Evolutionary conservation across 768 basidiomycete species (phyloP).

Genomic region (Tylopilus felleus): DNA sequence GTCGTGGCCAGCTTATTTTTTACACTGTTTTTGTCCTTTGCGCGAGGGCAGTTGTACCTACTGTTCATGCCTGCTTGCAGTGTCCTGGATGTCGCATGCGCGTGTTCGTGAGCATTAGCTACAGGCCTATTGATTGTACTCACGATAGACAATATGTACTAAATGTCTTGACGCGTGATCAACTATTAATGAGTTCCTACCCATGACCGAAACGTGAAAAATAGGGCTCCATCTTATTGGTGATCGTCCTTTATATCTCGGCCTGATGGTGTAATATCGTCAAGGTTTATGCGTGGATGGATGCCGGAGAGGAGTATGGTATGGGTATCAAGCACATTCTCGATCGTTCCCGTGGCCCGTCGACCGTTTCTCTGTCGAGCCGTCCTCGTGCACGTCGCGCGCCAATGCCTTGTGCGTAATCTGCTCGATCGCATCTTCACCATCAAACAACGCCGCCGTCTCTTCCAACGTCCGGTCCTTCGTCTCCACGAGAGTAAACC

Average conservation of each 20-base stretch:
- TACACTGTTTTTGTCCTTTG: too few relatives aligned
- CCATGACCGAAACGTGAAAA: too few relatives aligned
- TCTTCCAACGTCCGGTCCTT: constrained; percentile 59
- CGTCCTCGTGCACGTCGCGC: neutral
- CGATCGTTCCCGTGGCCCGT: neutral
- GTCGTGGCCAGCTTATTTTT: too few relatives aligned
- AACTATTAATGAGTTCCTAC: too few relatives aligned
- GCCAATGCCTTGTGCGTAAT: constrained; percentile 14
- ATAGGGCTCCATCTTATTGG: too few relatives aligned
- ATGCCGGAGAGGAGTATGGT: neutral
- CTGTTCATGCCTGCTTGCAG: neutral
- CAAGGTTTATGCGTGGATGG: too few relatives aligned
- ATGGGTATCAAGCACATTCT: neutral
- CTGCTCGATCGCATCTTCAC: constrained; percentile 36
- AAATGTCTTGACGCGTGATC: too few relatives aligned
- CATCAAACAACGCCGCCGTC: constrained; percentile 69
- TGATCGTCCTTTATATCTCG: too few relatives aligned
- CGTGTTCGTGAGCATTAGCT: neutral
- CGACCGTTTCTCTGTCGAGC: constrained; percentile 7
- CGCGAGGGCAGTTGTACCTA: too few relatives aligned
- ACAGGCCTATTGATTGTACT: too few relatives aligned
- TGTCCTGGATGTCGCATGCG: neutral
- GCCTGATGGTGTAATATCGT: too few relatives aligned
- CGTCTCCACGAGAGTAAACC: constrained; percentile 19
- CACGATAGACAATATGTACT: too few relatives aligned